Conservation (phyloP, 2,329 filamentous ascomycete genomes). For the Ceratocystis papillata region DNA sequence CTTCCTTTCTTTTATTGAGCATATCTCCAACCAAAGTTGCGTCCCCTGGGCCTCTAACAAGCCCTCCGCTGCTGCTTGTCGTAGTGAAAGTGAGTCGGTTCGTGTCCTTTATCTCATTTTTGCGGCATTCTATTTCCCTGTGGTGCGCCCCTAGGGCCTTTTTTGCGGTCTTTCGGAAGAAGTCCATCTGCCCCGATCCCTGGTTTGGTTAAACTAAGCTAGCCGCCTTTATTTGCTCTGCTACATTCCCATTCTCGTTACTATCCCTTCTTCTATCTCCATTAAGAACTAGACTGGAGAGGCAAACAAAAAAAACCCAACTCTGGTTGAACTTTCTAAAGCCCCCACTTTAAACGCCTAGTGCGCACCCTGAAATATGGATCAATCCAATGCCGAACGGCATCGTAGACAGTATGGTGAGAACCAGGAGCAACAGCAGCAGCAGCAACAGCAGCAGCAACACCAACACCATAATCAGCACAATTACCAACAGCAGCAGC, state of each 20-base stretch:
- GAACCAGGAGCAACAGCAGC: conserved; percentile 15
- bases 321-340: neutral
- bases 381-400: conserved; percentile 14
- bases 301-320: neutral
- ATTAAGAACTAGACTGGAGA: neutral
- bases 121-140: neutral
- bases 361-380: conserved; percentile 20
- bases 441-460: conserved; percentile 7
- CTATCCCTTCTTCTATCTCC: neutral
- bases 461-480: conserved; percentile 14
- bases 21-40: neutral
- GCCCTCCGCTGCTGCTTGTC: neutral
- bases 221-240: neutral
- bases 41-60: neutral
- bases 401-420: conserved; percentile 14
- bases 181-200: neutral
- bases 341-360: conserved; percentile 8
- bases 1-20: neutral
- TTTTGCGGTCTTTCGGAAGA: no score
- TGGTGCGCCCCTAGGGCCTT: neutral
- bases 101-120: neutral
- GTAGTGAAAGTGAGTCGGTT: neutral
- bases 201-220: neutral
- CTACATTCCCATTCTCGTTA: neutral
- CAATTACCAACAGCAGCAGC: neutral